phyloP scores from a whole-genome alignment of 2,329 filamentous ascomycete genomes.

The Rhynchosporium secalis region DNA sequence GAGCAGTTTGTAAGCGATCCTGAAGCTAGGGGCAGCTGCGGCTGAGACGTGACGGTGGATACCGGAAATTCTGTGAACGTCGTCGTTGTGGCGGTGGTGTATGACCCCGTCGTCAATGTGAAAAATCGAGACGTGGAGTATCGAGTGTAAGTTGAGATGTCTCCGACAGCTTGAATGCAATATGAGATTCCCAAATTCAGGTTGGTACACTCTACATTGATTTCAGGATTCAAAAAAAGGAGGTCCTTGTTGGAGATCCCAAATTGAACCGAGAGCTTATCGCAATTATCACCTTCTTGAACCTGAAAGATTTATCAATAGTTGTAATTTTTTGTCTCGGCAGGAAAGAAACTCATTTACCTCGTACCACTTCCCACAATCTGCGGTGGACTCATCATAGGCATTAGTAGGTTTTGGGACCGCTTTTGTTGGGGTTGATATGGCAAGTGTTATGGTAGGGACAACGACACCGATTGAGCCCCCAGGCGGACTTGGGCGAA shows the following conservation, averaged over 20 bases:
- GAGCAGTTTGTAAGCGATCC: no score
- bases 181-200: not conserved
- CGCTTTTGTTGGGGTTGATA: not conserved
- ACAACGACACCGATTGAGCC: no score
- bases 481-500: no score
- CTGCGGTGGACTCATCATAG: not conserved
- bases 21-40: no score
- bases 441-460: not conserved
- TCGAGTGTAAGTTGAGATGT: not conserved
- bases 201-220: not conserved
- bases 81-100: no score
- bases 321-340: no score
- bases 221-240: conserved; percentile 3
- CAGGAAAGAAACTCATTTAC: not conserved
- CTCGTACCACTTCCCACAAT: conserved; percentile 2
- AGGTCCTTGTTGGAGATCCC: not conserved
- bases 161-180: not conserved
- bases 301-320: no score
- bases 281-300: conserved; percentile 4
- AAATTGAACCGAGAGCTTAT: not conserved
- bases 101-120: no score
- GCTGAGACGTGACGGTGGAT: no score
- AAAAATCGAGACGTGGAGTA: no score
- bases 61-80: no score
- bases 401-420: not conserved